Evolutionary conservation across 305 asterid genomes (phyloP).

Genomic region (Solanum hybrid): DNA sequence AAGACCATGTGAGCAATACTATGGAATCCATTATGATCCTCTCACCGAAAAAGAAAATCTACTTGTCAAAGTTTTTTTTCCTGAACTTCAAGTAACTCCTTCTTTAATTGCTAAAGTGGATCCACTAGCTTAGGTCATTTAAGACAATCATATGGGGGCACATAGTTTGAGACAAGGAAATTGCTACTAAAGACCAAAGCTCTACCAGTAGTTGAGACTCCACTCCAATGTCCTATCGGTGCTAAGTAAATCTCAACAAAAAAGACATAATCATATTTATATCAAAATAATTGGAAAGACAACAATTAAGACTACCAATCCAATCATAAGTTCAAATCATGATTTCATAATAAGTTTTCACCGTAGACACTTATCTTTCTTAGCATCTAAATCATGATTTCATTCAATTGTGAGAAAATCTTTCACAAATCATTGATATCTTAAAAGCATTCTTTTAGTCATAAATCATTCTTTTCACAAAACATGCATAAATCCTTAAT

Average conservation of each 20-base stretch:
- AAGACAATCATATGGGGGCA: neutral
- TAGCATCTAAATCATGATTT: neutral
- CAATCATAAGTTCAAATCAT: neutral
- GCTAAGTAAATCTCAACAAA: neutral
- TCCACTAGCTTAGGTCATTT: neutral
- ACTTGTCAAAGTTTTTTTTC: neutral
- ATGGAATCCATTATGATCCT: neutral
- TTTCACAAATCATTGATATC: neutral
- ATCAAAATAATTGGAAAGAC: neutral
- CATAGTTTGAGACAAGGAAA: neutral
- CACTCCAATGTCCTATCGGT: neutral
- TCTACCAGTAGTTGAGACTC: neutral
- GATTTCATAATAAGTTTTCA: neutral
- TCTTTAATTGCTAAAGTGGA: neutral
- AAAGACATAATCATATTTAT: neutral
- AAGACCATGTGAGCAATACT: neutral
- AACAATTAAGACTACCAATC: neutral
- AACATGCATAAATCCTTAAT: neutral
- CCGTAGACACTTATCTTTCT: neutral
- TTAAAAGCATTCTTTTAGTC: neutral
- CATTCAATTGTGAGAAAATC: neutral
- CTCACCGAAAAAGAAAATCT: neutral
- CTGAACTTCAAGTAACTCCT: neutral
- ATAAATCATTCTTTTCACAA: too few relatives aligned
- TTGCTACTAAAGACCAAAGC: neutral